Evolutionary conservation across 768 basidiomycete genomes (phyloP).

Genomic region (Imleria badia): DNA sequence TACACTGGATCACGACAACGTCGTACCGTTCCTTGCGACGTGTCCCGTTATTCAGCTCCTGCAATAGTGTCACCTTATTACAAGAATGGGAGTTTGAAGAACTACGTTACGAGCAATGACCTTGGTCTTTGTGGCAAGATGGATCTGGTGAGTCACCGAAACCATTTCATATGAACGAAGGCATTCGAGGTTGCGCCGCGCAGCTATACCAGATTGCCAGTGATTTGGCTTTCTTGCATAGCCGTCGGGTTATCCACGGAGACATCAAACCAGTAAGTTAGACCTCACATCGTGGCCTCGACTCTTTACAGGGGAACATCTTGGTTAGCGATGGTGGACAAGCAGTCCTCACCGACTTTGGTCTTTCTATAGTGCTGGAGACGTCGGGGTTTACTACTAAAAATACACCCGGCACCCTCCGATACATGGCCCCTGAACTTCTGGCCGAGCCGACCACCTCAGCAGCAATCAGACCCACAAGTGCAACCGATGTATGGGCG

Average conservation of each 20-base stretch:
- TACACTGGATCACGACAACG: conserved; percentile 20
- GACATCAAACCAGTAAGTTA: conserved; percentile 38
- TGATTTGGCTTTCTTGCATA: conserved; percentile 28
- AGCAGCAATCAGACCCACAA: conserved; percentile 22
- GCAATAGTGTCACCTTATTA: conserved; percentile 30
- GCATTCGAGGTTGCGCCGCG: background rate
- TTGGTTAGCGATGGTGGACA: conserved; percentile 33
- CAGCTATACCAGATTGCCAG: conserved; percentile 23
- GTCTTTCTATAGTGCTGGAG: conserved; percentile 39
- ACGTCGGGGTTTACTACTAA: conserved; percentile 37
- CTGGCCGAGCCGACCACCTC: conserved; percentile 16
- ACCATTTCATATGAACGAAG: background rate
- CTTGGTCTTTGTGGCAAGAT: conserved; percentile 16
- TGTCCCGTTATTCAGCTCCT: conserved; percentile 16
- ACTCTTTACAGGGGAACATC: conserved; percentile 34
- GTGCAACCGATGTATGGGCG: conserved; percentile 37
- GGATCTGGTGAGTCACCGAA: conserved; percentile 19
- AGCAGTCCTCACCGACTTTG: conserved; percentile 40
- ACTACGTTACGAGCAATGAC: conserved; percentile 7
- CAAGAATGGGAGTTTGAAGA: conserved; percentile 19
- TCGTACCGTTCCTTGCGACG: conserved; percentile 28
- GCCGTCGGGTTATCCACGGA: conserved; percentile 31
- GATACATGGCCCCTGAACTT: conserved; percentile 43
- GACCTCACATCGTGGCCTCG: background rate
- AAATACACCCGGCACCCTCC: conserved; percentile 33